A percentile compares a stretch with the other conserved stretches of the same genome.
phyloP scores from a whole-genome alignment of 805 yeast genomes.

The Pichia gijzeniarum region DNA sequence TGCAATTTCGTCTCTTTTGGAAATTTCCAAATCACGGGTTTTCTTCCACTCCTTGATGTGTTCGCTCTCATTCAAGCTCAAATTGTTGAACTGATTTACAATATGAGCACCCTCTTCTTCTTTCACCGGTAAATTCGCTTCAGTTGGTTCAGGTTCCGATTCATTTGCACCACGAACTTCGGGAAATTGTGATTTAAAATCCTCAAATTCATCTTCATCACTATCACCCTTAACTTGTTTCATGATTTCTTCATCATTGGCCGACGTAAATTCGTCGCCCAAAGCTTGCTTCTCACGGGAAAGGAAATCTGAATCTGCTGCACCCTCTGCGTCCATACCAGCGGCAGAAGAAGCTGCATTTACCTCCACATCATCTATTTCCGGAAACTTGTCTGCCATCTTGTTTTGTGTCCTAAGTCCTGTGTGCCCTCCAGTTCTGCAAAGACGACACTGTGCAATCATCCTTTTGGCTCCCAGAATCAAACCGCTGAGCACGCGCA shows the following conservation, averaged over 20 bases:
- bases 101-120: slow-evolving; percentile 36
- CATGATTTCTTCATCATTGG: slow-evolving; percentile 44
- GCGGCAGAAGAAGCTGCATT: too few relatives aligned
- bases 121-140: neutral
- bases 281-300: slow-evolving; percentile 61
- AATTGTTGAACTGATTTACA: slow-evolving; percentile 34
- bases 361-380: slow-evolving; percentile 39
- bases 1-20: slow-evolving; percentile 70
- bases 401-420: too few relatives aligned
- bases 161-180: slow-evolving; percentile 35
- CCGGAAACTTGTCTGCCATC: slow-evolving; percentile 81
- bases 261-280: slow-evolving; percentile 69
- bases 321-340: slow-evolving; percentile 26
- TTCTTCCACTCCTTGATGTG: slow-evolving; percentile 74
- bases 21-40: slow-evolving; percentile 71
- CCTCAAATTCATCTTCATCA: slow-evolving; percentile 43
- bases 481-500: too few relatives aligned
- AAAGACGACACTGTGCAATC: too few relatives aligned
- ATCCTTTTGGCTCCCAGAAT: too few relatives aligned
- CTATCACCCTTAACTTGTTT: slow-evolving; percentile 27
- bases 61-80: slow-evolving; percentile 44
- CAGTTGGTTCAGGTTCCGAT: neutral
- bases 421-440: neutral
- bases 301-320: slow-evolving; percentile 44
- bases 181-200: slow-evolving; percentile 61